Conservation (phyloP, 768 basidiomycete species). For the Kwoniella bestiolae region DNA sequence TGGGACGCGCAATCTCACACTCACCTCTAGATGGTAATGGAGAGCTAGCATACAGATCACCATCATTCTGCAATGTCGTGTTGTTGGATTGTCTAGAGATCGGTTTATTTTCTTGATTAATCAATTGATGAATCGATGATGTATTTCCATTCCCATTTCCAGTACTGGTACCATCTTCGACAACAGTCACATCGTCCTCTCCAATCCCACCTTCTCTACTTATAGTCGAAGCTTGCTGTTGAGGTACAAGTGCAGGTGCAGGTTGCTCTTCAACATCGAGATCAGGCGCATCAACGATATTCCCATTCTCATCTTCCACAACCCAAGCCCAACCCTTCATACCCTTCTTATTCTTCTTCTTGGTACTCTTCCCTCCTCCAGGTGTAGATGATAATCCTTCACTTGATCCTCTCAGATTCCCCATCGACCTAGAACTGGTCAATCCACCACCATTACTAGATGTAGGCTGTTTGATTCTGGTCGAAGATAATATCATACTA, state of each 20-base stretch:
- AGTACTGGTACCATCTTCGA: background rate
- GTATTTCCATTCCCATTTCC: background rate
- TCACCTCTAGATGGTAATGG: slow-evolving; percentile 4
- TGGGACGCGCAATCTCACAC: background rate
- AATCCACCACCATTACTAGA: background rate
- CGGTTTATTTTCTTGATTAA: background rate
- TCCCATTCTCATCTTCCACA: slow-evolving; percentile 34
- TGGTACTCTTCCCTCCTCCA: slow-evolving; percentile 1
- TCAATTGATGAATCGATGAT: background rate
- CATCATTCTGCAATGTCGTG: background rate
- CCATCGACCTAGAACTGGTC: slow-evolving; percentile 10
- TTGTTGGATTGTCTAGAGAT: background rate
- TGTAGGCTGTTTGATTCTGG: slow-evolving; percentile 3
- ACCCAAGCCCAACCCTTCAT: slow-evolving; percentile 39
- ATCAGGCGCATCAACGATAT: slow-evolving; percentile 28
- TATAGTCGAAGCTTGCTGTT: background rate
- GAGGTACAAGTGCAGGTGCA: background rate
- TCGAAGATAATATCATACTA: slow-evolving; percentile 10
- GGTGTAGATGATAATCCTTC: slow-evolving; percentile 3
- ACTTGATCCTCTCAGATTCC: slow-evolving; percentile 23
- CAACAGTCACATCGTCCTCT: background rate
- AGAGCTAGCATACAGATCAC: slow-evolving; percentile 2
- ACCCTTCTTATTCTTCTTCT: slow-evolving; percentile 34
- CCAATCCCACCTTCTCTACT: background rate
- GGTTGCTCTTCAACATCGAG: background rate